Base-by-base conservation (phyloP, 257 asterid species). In the Solanum bulbocastanum region DNA sequence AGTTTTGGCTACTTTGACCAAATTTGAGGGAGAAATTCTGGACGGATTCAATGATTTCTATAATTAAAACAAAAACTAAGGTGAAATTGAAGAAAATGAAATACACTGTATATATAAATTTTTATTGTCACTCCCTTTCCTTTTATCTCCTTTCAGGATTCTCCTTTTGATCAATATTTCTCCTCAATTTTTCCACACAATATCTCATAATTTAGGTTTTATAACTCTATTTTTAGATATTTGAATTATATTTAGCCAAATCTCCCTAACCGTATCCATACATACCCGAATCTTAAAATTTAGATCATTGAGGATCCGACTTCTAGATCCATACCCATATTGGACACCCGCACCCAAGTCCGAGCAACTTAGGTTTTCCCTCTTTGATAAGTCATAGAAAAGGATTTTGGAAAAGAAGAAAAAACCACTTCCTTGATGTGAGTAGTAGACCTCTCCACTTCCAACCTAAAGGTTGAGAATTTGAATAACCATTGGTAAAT, bases 241-340 rank as follows among this genome's bases (percentile, higher is more conserved):
- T 56, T 56, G 65, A 56, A 56, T 56, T 56, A 56, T 56, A 18
- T 56, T 56, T 56, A 18, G n/a, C 65, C 65, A 18, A 56, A 56
- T 56, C 11, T 18, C 65, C 62, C 10, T 10, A 56, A 2, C 10
- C 4, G 11, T 56, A 56, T 56, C 65, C 65, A 56, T 56, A 1
- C 65, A 56, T 56, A 16, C n/a, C 3, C 4, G n/a, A 52, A 52
- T 52, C 10, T 52, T 46, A 46, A 46, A 44, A 46, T 46, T 46
- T 46, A 46, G 56, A 46, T 46, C 56, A 46, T 46, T 4, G 56
- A 46, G 56, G 56, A 46, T 46, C 18, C 3, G 10, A 18, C 62
- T 0, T 16, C 62, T 52, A 52, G 62, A 52, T 52, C 10, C 0
- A 0, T 0, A 18, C 65, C 1, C 65, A 18, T 56, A 56, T 3